Percentiles rank a stretch among this genome's conserved stretches.
phyloP scores from a whole-genome alignment of 2,329 filamentous ascomycete genomes.

The Diplodia intermedia region DNA sequence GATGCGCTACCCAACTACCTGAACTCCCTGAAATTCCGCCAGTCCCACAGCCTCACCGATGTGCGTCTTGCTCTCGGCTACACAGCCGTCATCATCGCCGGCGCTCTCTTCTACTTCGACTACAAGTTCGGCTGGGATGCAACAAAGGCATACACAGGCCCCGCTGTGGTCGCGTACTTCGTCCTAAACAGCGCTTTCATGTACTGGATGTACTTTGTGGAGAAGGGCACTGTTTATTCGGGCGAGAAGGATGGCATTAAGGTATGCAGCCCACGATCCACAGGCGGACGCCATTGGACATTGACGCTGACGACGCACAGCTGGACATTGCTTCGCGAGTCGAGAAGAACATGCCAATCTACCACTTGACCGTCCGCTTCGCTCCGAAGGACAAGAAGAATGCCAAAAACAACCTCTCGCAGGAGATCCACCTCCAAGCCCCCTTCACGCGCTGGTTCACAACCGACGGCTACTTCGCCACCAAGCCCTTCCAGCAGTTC shows the following conservation, averaged over 20 bases:
- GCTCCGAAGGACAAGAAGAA: constrained; percentile 42
- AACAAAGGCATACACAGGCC: constrained; percentile 81
- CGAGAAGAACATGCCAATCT: constrained; percentile 81
- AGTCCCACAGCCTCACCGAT: constrained; percentile 81
- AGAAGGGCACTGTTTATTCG: constrained; percentile 81
- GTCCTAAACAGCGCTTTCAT: constrained; percentile 79
- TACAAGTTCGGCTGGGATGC: constrained; percentile 88
- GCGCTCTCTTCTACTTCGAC: constrained; percentile 86
- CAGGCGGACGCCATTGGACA: background rate
- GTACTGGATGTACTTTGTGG: constrained; percentile 83
- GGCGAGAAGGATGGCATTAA: constrained; percentile 74
- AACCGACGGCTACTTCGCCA: constrained; percentile 75
- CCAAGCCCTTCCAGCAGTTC: constrained; percentile 78
- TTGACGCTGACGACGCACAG: constrained; percentile 50
- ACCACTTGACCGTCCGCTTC: constrained; percentile 73
- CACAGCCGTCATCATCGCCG: constrained; percentile 78
- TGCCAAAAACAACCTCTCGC: constrained; percentile 42
- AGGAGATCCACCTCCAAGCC: constrained; percentile 63
- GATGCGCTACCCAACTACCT: constrained; percentile 95
- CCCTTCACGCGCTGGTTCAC: constrained; percentile 78
- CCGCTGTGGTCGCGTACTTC: constrained; percentile 80
- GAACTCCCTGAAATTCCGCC: constrained; percentile 82
- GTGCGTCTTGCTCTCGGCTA: constrained; percentile 86
- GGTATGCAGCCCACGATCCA: constrained; percentile 50
- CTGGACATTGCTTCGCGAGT: constrained; percentile 74